These are phyloP conservation scores for Gossypium gossypioides DNA, from an alignment of 441 rosid genomes.

Conservation along the genomic window DNA sequence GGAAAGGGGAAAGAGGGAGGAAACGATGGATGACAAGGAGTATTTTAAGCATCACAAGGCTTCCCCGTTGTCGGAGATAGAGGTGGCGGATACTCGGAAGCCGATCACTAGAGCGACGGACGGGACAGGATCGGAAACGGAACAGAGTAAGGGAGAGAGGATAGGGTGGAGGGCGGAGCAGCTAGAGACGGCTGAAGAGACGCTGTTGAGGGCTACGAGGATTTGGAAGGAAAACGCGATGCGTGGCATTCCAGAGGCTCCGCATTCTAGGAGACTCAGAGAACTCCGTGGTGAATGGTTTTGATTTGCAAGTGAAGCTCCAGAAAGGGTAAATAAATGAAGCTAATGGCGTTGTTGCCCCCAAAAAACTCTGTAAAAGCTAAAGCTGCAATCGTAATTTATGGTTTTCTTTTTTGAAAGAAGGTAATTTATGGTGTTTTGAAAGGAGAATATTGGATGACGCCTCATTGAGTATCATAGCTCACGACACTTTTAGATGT, in stretches of 20 bases:
- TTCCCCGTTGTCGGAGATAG: constrained; percentile 54
- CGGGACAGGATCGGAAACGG: constrained; percentile 25
- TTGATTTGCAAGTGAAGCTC: neutral
- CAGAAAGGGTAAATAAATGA: neutral
- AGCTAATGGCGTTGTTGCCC: neutral
- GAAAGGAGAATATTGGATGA: too few species aligned
- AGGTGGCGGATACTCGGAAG: constrained; percentile 63
- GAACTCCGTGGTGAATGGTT: constrained; percentile 69
- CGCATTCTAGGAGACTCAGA: constrained; percentile 54
- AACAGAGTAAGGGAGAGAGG: constrained; percentile 16
- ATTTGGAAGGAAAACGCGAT: constrained; percentile 53
- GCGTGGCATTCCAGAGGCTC: constrained; percentile 64
- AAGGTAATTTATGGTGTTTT: too few species aligned
- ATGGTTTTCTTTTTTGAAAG: too few species aligned
- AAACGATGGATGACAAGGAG: constrained; percentile 31
- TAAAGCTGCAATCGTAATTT: too few species aligned
- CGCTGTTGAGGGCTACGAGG: constrained; percentile 44
- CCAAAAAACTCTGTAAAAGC: too few species aligned
- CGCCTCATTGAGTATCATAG: too few species aligned
- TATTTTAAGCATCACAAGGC: constrained; percentile 50
- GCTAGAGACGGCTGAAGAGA: constrained; percentile 72
- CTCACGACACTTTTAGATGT: too few species aligned
- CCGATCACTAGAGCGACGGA: constrained; percentile 63
- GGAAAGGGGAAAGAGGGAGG: constrained; percentile 1
- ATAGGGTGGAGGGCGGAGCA: constrained; percentile 67